Conservation (phyloP, 148 eudicot genomes). For the Vaccinium darrowii region DNA sequence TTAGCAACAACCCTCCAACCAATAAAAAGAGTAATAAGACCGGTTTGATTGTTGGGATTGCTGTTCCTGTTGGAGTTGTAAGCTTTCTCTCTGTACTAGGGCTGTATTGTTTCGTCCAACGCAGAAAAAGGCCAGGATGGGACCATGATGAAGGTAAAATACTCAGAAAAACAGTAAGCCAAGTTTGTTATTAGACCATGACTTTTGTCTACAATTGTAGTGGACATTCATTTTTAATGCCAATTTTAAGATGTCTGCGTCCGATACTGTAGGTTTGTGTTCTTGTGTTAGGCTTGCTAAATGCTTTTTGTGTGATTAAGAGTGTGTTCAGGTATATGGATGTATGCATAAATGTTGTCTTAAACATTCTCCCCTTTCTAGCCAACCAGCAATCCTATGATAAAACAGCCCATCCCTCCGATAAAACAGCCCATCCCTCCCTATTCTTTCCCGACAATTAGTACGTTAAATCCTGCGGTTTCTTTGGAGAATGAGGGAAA, state of each 20-base stretch:
- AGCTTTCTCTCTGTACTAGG: slow-evolving; percentile 43
- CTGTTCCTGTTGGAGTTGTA: slow-evolving; percentile 44
- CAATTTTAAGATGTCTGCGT: background rate
- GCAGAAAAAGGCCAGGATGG: slow-evolving; percentile 35
- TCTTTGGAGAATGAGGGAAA: background rate
- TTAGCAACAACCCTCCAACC: slow-evolving; percentile 44
- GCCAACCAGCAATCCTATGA: background rate
- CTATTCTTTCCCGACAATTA: background rate
- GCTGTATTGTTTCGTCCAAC: slow-evolving; percentile 35
- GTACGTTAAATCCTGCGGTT: background rate
- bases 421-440: background rate
- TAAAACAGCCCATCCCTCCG: too few species aligned
- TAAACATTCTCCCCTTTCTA: background rate
- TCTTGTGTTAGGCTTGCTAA: background rate
- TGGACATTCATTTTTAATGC: background rate
- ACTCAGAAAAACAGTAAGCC: background rate
- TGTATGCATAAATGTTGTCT: background rate
- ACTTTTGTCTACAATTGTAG: background rate
- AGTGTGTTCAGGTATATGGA: background rate
- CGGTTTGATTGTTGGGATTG: slow-evolving; percentile 67
- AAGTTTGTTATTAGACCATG: slow-evolving; percentile 12
- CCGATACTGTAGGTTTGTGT: background rate
- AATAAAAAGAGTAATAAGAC: slow-evolving; percentile 36
- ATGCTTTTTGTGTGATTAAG: background rate
- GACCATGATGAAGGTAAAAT: slow-evolving; percentile 60